Percentiles rank a stretch among this genome's conserved stretches.
Conservation (phyloP, 495 filamentous ascomycete species). For the Rostrohypoxylon terebratum region DNA sequence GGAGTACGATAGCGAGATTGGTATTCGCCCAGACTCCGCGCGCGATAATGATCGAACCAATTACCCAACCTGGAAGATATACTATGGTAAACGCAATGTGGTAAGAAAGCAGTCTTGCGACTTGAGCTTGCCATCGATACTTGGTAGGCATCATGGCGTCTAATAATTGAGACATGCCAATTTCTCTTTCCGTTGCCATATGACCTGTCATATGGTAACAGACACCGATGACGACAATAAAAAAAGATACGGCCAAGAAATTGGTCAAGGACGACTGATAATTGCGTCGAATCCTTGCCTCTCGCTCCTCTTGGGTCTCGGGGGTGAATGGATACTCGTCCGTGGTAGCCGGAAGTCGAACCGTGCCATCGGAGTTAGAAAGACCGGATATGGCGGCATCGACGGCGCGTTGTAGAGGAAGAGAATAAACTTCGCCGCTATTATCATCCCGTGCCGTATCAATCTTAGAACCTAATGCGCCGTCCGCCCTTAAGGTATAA, state of each 20-base stretch:
- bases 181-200: conserved; percentile 80
- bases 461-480: conserved; percentile 67
- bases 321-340: conserved; percentile 80
- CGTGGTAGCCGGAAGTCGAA: conserved; percentile 59
- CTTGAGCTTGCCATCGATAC: conserved; percentile 73
- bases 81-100: conserved; percentile 75
- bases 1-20: conserved; percentile 67
- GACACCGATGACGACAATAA: conserved; percentile 75
- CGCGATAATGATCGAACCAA: conserved; percentile 71
- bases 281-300: conserved; percentile 67
- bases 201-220: conserved; percentile 82
- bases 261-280: conserved; percentile 78
- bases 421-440: conserved; percentile 76
- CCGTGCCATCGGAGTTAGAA: conserved; percentile 55
- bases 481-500: conserved; percentile 82
- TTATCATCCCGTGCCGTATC: conserved; percentile 69
- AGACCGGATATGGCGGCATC: conserved; percentile 74
- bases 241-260: conserved; percentile 74
- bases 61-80: conserved; percentile 77
- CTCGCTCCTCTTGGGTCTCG: conserved; percentile 71
- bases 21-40: conserved; percentile 72
- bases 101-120: conserved; percentile 72
- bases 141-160: conserved; percentile 84
- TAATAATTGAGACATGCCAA: conserved; percentile 81
- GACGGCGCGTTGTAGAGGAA: conserved; percentile 82